Conservation (phyloP, 2,329 filamentous ascomycete species). For the Hypoxylon sp. region DNA sequence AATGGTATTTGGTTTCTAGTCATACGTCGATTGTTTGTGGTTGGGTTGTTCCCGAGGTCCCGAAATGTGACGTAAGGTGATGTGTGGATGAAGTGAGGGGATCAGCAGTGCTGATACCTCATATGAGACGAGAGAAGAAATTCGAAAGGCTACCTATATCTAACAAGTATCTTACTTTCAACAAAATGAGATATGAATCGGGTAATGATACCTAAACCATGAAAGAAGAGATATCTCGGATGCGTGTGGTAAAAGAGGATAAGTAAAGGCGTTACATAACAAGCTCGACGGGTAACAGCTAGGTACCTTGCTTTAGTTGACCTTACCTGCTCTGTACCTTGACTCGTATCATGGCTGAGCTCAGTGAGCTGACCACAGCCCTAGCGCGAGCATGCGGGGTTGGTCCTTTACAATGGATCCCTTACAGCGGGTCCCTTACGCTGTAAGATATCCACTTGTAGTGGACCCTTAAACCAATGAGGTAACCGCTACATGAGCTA, state of each 20-base stretch:
- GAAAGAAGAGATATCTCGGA: not conserved
- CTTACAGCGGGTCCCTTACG: not conserved
- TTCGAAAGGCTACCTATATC: not conserved
- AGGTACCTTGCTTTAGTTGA: not conserved
- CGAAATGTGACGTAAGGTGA: constrained; percentile 40
- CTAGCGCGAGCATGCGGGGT: constrained; percentile 17
- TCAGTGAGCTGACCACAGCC: constrained; percentile 18
- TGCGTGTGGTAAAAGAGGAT: not conserved
- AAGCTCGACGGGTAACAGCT: constrained; percentile 1
- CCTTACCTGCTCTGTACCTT: not conserved
- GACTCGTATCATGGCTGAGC: constrained; percentile 23
- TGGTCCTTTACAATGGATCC: not conserved
- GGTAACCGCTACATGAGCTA: constrained; percentile 28
- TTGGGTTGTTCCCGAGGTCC: constrained; percentile 32
- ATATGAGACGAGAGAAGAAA: not conserved
- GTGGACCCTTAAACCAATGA: not conserved
- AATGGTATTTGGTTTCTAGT: not conserved
- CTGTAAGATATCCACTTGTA: not conserved
- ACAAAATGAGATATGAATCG: not conserved
- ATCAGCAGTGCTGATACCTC: not conserved
- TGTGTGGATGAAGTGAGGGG: constrained; percentile 15
- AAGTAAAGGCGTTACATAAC: not conserved
- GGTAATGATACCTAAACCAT: not conserved
- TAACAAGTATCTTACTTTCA: not conserved
- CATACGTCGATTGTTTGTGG: constrained; percentile 7